A percentile compares a stretch with the other conserved stretches of the same genome.
Conservation (phyloP, 2,329 filamentous ascomycete species). For the Fusarium brachygibbosum region DNA sequence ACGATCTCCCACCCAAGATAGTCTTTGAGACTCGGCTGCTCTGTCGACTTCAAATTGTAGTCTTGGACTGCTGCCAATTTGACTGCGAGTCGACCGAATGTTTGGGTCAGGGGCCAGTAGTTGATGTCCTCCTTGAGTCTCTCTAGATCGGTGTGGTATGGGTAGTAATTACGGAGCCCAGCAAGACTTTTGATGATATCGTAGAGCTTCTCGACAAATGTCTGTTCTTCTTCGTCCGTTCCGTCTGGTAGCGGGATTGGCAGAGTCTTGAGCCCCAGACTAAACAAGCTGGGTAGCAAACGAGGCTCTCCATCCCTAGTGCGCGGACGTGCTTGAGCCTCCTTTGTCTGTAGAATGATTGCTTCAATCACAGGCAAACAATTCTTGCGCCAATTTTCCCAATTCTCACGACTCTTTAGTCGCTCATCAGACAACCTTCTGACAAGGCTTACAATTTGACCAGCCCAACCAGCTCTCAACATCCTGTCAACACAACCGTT, state of each 20-base stretch:
- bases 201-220: constrained; percentile 29
- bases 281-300: constrained; percentile 34
- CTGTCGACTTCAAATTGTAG: constrained; percentile 6
- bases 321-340: background rate
- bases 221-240: constrained; percentile 6
- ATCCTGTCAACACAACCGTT: constrained; percentile 3
- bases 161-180: constrained; percentile 12
- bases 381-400: constrained; percentile 40
- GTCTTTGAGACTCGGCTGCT: constrained; percentile 25
- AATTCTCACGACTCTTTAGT: constrained; percentile 15
- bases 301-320: background rate
- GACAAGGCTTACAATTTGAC: constrained; percentile 9
- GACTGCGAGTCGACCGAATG: constrained; percentile 24
- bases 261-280: constrained; percentile 28
- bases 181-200: constrained; percentile 29
- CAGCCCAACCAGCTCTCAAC: background rate
- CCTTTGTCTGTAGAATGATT: constrained; percentile 35
- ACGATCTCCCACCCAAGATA: constrained; percentile 42
- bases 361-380: constrained; percentile 40
- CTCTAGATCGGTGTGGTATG: constrained; percentile 46
- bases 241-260: constrained; percentile 24
- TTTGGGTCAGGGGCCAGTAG: background rate
- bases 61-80: constrained; percentile 10
- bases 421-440: background rate
- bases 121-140: constrained; percentile 29